Percentiles rank a stretch among this genome's conserved stretches.
Evolutionary conservation across 768 basidiomycete species (phyloP).

Genomic region (Goffeauzyma gilvescens): DNA sequence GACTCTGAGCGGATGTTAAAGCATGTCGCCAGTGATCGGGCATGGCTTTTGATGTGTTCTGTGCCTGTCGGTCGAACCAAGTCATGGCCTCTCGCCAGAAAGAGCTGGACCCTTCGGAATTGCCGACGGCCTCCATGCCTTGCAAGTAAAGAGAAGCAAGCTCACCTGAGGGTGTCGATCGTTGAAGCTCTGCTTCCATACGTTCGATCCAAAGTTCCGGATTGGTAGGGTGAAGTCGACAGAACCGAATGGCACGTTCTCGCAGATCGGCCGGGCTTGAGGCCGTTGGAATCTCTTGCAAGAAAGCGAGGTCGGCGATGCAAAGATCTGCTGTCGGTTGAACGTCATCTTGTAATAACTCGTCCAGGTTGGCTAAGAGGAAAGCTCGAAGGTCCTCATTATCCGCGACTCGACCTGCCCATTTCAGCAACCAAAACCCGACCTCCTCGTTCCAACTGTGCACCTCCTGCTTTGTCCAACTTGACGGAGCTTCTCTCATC

Average conservation of each 20-base stretch:
- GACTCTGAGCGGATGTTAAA: neutral
- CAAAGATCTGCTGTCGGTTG: slow-evolving; percentile 19
- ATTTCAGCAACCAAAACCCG: slow-evolving; percentile 38
- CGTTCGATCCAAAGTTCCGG: slow-evolving; percentile 44
- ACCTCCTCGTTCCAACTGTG: slow-evolving; percentile 30
- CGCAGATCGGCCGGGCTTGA: slow-evolving; percentile 40
- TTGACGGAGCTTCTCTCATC: too few species aligned
- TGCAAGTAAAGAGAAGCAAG: neutral
- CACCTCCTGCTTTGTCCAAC: too few species aligned
- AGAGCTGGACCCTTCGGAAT: neutral
- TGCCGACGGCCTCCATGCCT: neutral
- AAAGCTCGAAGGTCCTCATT: slow-evolving; percentile 18
- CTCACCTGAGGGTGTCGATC: neutral
- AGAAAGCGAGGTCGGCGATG: slow-evolving; percentile 15
- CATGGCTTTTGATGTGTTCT: neutral
- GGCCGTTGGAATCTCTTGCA: slow-evolving; percentile 19
- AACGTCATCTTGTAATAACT: slow-evolving; percentile 11
- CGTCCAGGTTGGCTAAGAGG: slow-evolving; percentile 11
- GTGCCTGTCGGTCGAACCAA: slow-evolving; percentile 1
- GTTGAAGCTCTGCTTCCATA: slow-evolving; percentile 35
- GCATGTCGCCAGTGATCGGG: neutral
- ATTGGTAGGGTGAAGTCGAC: slow-evolving; percentile 29
- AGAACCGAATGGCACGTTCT: slow-evolving; percentile 25
- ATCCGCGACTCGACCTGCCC: slow-evolving; percentile 34
- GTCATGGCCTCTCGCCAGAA: slow-evolving; percentile 1